Conservation (phyloP, 164 flowering plant species). For the Piper betle region DNA sequence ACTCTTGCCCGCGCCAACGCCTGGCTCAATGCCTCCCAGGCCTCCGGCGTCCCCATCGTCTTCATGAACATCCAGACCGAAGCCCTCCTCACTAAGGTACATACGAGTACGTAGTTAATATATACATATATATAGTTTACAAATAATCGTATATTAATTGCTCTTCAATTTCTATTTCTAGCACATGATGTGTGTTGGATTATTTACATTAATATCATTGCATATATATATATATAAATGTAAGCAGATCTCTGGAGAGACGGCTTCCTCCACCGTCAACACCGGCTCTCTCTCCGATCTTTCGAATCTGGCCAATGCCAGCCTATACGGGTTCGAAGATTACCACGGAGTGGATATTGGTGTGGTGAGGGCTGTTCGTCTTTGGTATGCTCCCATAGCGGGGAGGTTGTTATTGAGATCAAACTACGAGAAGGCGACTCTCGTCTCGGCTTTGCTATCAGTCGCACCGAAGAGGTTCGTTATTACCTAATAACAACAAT, state of each 20-base stretch:
- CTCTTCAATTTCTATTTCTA: too few species aligned
- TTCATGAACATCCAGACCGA: slow-evolving; percentile 88
- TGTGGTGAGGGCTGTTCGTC: slow-evolving; percentile 83
- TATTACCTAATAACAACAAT: too few species aligned
- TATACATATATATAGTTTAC: too few species aligned
- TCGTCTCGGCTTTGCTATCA: slow-evolving; percentile 83
- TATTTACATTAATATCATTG: not conserved
- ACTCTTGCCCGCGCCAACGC: slow-evolving; percentile 83
- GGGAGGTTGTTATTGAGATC: slow-evolving; percentile 66
- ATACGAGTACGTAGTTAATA: not conserved
- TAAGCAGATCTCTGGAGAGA: slow-evolving; percentile 79
- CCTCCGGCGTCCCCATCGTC: slow-evolving; percentile 69
- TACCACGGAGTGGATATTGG: slow-evolving; percentile 98
- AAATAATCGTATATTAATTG: too few species aligned
- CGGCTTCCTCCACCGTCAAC: slow-evolving; percentile 74
- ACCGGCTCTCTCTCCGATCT: slow-evolving; percentile 76
- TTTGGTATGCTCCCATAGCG: slow-evolving; percentile 78
- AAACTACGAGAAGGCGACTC: slow-evolving; percentile 52
- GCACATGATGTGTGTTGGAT: too few species aligned
- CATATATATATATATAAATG: too few species aligned
- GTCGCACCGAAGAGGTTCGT: slow-evolving; percentile 88
- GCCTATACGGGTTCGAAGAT: slow-evolving; percentile 92
- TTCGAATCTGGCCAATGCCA: slow-evolving; percentile 60
- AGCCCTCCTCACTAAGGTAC: slow-evolving; percentile 93
- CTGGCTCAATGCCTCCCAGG: slow-evolving; percentile 77